phyloP scores from a whole-genome alignment of 768 basidiomycete species.

The Serendipita vermifera region DNA sequence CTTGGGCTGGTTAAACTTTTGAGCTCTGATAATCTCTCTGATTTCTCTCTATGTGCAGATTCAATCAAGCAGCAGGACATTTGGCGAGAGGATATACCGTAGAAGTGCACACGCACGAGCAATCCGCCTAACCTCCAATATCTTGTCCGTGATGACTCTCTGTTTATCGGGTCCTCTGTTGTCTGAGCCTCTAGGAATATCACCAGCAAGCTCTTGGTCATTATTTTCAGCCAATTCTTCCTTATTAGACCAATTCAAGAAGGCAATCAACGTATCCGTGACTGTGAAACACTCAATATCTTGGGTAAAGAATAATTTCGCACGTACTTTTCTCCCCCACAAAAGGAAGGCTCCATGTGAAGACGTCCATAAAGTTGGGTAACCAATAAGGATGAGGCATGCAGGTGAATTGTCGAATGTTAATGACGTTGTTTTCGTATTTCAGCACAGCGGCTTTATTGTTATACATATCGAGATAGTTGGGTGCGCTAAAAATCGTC shows the following conservation, averaged over 20 bases:
- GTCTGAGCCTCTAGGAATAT: constrained; percentile 3
- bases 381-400: constrained; percentile 38
- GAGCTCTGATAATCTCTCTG: constrained; percentile 11
- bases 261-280: constrained; percentile 40
- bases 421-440: constrained; percentile 40
- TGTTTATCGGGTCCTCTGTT: constrained; percentile 27
- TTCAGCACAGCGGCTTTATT: constrained; percentile 44
- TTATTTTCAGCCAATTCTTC: constrained; percentile 34
- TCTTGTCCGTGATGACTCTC: constrained; percentile 37
- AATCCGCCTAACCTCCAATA: constrained; percentile 37
- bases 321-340: constrained; percentile 31
- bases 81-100: constrained; percentile 20
- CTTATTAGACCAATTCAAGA: constrained; percentile 36
- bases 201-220: constrained; percentile 25
- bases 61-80: not conserved
- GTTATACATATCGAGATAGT: constrained; percentile 39
- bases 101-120: constrained; percentile 34
- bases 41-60: not conserved
- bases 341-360: constrained; percentile 39
- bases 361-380: constrained; percentile 42
- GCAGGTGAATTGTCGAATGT: constrained; percentile 39
- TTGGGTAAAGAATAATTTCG: not conserved
- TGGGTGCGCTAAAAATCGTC: constrained; percentile 39
- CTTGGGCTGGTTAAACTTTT: constrained; percentile 26
- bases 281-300: constrained; percentile 20